Conservation (phyloP, 2,329 filamentous ascomycete species). For the Daldinia sp. region DNA sequence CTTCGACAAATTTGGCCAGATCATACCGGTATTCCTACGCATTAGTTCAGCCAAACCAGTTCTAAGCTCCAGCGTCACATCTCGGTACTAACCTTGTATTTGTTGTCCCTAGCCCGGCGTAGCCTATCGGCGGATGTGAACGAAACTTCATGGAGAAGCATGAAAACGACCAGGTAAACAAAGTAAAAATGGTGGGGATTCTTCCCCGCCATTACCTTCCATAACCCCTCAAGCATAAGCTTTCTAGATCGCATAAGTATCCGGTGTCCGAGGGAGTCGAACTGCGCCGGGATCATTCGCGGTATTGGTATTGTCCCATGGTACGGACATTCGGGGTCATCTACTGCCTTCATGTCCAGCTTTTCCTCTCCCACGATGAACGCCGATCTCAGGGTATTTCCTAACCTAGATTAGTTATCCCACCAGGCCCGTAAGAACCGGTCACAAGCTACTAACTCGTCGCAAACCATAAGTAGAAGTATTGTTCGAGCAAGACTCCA, state of each 20-base stretch:
- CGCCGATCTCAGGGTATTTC: conserved; percentile 60
- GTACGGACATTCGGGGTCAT: conserved; percentile 55
- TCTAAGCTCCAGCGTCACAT: not conserved
- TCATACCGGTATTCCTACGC: conserved; percentile 50
- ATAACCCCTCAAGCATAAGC: conserved; percentile 47
- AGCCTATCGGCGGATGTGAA: conserved; percentile 53
- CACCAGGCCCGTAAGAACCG: not conserved
- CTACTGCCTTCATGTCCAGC: conserved; percentile 56
- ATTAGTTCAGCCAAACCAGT: conserved; percentile 8
- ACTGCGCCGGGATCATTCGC: conserved; percentile 51
- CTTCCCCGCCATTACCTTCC: conserved; percentile 48
- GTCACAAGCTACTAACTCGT: conserved; percentile 55
- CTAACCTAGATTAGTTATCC: conserved; percentile 47
- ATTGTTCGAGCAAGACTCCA: conserved; percentile 53
- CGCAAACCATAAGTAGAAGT: conserved; percentile 62
- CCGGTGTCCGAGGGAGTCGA: conserved; percentile 48
- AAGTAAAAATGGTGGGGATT: conserved; percentile 48
- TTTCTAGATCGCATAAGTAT: conserved; percentile 44
- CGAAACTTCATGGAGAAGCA: conserved; percentile 55
- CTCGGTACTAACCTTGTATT: conserved; percentile 45
- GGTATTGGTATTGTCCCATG: conserved; percentile 52
- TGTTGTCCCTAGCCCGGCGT: conserved; percentile 58
- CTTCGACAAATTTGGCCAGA: conserved; percentile 56
- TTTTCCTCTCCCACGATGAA: conserved; percentile 57
- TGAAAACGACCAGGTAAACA: conserved; percentile 51